Conservation (phyloP, 495 filamentous ascomycete genomes). For the Penicillium paxilli region DNA sequence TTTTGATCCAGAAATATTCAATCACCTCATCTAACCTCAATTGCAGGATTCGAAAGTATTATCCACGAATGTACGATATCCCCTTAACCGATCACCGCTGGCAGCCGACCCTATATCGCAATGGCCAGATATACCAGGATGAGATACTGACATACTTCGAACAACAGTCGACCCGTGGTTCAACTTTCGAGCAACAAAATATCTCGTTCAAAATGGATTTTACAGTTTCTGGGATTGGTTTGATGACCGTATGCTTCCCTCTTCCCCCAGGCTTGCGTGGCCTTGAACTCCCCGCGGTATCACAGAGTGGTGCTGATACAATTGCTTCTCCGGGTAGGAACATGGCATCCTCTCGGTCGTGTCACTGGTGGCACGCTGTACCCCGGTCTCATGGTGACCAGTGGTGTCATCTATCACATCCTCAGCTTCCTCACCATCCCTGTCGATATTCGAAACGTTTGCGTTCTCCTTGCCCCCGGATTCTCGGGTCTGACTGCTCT, state of each 20-base stretch:
- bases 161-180: conserved; percentile 98
- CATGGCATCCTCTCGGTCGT: conserved; percentile 98
- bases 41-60: conserved; percentile 93
- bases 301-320: conserved; percentile 20
- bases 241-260: conserved; percentile 76
- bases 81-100: conserved; percentile 4
- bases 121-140: conserved; percentile 4
- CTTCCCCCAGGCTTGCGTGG: conserved; percentile 8
- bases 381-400: conserved; percentile 98
- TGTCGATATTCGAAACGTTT: conserved; percentile 98
- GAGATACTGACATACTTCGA: conserved; percentile 21
- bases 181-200: conserved; percentile 98
- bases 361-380: conserved; percentile 99
- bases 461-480: conserved; percentile 91
- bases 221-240: conserved; percentile 99
- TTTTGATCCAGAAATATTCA: neutral
- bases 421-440: conserved; percentile 90
- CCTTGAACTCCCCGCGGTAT: conserved; percentile 1
- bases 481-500: conserved; percentile 95
- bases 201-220: conserved; percentile 93
- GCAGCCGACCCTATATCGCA: conserved; percentile 9
- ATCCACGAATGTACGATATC: conserved; percentile 92
- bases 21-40: conserved; percentile 2
- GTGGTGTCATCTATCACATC: conserved; percentile 92
- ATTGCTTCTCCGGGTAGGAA: conserved; percentile 54